phyloP scores from a whole-genome alignment of 140 eudicot species.

The Bidens hawaiensis region DNA sequence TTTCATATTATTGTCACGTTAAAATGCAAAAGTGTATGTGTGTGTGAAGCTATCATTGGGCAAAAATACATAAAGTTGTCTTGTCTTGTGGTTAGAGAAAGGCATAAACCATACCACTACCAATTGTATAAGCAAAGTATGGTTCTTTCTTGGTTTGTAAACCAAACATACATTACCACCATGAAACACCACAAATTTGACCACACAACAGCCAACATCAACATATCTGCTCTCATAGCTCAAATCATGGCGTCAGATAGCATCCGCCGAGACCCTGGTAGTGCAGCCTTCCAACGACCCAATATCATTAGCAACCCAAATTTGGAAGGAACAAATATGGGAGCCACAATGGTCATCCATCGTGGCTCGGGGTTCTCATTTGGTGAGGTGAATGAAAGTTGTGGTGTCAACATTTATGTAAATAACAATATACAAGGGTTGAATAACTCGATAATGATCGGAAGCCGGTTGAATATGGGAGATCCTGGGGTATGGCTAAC shows the following conservation, averaged over 20 bases:
- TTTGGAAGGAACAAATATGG: slow-evolving; percentile 51
- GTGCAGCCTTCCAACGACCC: slow-evolving; percentile 31
- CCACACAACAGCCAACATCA: slow-evolving; percentile 8
- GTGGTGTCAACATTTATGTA: slow-evolving; percentile 63
- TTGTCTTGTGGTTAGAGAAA: slow-evolving; percentile 57
- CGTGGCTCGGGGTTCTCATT: slow-evolving; percentile 25
- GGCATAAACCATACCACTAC: slow-evolving; percentile 27
- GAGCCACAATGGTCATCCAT: slow-evolving; percentile 52
- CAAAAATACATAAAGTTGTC: slow-evolving; percentile 10
- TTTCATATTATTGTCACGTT: background rate
- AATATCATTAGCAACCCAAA: slow-evolving; percentile 27
- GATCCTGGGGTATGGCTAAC: slow-evolving; percentile 69
- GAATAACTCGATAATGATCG: slow-evolving; percentile 69
- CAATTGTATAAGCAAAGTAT: slow-evolving; percentile 32
- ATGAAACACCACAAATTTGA: slow-evolving; percentile 44
- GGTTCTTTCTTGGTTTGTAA: slow-evolving; percentile 15
- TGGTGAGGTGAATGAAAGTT: slow-evolving; percentile 40
- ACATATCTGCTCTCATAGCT: slow-evolving; percentile 20
- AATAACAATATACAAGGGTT: slow-evolving; percentile 72
- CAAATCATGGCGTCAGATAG: slow-evolving; percentile 37
- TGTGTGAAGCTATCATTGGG: slow-evolving; percentile 27
- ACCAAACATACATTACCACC: slow-evolving; percentile 13
- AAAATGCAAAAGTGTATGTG: slow-evolving; percentile 19
- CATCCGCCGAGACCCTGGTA: slow-evolving; percentile 8
- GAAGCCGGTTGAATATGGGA: slow-evolving; percentile 65